Evolutionary conservation across 1,284 basidiomycete genomes (phyloP), one percentile per base, ranked within the genome.

Genomic region (Sporisorium sorghi): DNA sequence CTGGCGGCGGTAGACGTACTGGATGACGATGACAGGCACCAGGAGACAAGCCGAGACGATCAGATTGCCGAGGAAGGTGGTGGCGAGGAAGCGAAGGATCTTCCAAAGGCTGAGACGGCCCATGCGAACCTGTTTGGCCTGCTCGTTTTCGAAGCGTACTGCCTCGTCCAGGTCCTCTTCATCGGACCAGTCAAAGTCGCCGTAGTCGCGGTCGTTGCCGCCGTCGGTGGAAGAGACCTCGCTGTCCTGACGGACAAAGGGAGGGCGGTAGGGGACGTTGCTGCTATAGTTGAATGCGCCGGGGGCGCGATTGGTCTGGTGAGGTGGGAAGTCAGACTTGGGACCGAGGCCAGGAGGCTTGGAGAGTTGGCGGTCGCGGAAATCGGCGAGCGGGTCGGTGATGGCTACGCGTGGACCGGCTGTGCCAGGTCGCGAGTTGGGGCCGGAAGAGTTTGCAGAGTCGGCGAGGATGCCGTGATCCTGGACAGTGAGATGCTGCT

Each of bases 161-260:
- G 61, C 58, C 12, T 83, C 78, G 14, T 78, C 76, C 37, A 82
- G 51, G 19, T 79, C 79, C 7, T 81, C 76, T 40, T 83, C 81
- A 32, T 82, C 80, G 33, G 67, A 73, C 81, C 81, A 83, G 60
- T 82, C 71, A 52, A 81, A 82, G 23, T 82, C 76, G 66, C 80
- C 81, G 19, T 68, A 77, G 33, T 75, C 73, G 15, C 56, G 58
- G 12, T 78, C 77, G 26, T 43, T 44, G 32, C 67, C 67, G 40
- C 65, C 73, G 30, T 71, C 70, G 42, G 73, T 78, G n/a, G 76
- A 78, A 1, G 78, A 79, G 42, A 73, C 60, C 19, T 73, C 66
- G 46, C 76, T 78, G n/a, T 70, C 76, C 23, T 65, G 68, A 9
- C 78, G 68, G 1, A 46, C 14, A n/a, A 76, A 60, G 3, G 52